Evolutionary conservation across 768 basidiomycete species (phyloP), one percentile per base, ranked within the genome.

Genomic region (Atractiella rhizophila): DNA sequence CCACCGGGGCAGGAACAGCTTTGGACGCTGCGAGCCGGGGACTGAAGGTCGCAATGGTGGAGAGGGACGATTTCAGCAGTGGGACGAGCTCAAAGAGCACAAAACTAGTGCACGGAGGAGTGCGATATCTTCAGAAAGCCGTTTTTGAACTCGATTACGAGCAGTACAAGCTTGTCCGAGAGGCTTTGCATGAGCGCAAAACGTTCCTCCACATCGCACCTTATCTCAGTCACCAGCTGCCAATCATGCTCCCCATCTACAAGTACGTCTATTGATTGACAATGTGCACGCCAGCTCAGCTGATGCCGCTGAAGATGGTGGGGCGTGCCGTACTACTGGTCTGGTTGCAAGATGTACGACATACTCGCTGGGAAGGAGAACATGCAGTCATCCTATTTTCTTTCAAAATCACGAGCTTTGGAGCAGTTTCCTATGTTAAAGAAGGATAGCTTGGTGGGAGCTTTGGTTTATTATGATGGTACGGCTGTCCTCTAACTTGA

Each of bases 371-470:
- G 88, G 0, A 76, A 77, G 58, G 81, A 91, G 58, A 94, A 94
- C 58, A 91, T 91, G 82, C 82, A 85, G 59, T 66, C 69, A 1
- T 82, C 82, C 6, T 96, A 96, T 59, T 65, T 91, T 48, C 86
- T 98, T 80, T 77, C 74, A 54, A 82, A 76, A 54, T 78, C 79
- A 10, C 82, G 85, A 55, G 83, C 88, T 0, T 62, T 94, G 18
- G 83, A 91, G 55, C 71, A 77, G 0, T 98, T 96, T 64, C 88
- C 88, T 0, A 91, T 88, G 80, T 67, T 98, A 46, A 94, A 96
- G 59, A 66, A 65, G 25, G 74, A 91, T 5, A 83, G 83, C 3
- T 67, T 94, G 10, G 82, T 85, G 25, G 86, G 86, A 16, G 86
- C 83, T 12, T 65, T 98, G 40, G 88, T 98, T 13, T 96, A 96